Evolutionary conservation across 257 asterid genomes (phyloP).

Genomic region (Fraxinus quadrangulata): DNA sequence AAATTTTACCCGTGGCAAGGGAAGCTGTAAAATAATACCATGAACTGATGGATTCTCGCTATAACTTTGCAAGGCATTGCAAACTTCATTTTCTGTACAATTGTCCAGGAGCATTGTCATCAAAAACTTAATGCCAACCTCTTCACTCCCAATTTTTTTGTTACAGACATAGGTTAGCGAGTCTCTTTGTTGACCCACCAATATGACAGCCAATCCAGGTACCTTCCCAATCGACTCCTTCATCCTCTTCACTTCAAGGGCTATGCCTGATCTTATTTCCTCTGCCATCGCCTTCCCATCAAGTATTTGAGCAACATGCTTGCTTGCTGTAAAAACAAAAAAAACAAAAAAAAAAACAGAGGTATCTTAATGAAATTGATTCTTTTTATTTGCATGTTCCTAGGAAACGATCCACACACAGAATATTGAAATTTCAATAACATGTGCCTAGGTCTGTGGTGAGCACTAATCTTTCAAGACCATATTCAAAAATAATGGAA

Average conservation of each 20-base stretch:
- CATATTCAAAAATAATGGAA: constrained; percentile 11
- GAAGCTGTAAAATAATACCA: constrained; percentile 92
- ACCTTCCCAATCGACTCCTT: constrained; percentile 59
- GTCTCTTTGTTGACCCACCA: constrained; percentile 82
- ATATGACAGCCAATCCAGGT: constrained; percentile 82
- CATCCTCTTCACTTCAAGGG: constrained; percentile 67
- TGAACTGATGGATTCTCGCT: constrained; percentile 72
- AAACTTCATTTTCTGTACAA: constrained; percentile 64
- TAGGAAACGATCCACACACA: background rate
- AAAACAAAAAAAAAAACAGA: constrained; percentile 7
- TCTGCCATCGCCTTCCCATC: constrained; percentile 69
- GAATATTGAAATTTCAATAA: background rate
- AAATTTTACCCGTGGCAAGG: constrained; percentile 76
- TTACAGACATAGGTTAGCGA: constrained; percentile 76
- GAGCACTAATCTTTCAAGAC: constrained; percentile 8
- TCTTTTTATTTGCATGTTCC: constrained; percentile 14
- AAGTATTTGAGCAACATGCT: constrained; percentile 48
- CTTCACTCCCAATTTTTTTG: constrained; percentile 72
- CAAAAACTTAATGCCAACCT: constrained; percentile 70
- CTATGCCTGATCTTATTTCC: constrained; percentile 66
- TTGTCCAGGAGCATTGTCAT: constrained; percentile 61
- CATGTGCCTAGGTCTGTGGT: background rate
- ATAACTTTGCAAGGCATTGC: constrained; percentile 51
- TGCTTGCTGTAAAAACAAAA: constrained; percentile 39
- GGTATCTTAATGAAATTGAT: constrained; percentile 21